Percentiles rank a stretch among this genome's conserved stretches.
Evolutionary conservation across 805 yeast species (phyloP).

Genomic region (Clavispora asparagi): DNA sequence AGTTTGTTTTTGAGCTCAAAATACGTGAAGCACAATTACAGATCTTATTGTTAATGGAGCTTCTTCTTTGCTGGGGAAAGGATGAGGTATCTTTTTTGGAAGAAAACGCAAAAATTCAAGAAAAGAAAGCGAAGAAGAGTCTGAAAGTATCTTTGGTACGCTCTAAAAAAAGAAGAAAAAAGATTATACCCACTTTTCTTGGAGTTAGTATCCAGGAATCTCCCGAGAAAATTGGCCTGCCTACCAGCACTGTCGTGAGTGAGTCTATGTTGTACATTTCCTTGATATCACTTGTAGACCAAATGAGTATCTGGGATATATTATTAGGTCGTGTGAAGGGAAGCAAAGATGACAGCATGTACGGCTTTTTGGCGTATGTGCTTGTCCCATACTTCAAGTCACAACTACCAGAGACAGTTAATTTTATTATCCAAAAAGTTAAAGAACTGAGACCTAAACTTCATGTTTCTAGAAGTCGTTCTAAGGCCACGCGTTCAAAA

Average conservation of each 20-base stretch:
- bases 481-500: constrained; percentile 5
- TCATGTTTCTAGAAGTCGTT: constrained; percentile 22
- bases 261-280: constrained; percentile 16
- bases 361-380: constrained; percentile 48
- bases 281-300: constrained; percentile 45
- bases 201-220: constrained; percentile 30
- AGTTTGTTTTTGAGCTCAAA: constrained; percentile 38
- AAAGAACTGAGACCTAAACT: constrained; percentile 36
- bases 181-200: constrained; percentile 38
- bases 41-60: constrained; percentile 43
- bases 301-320: constrained; percentile 51
- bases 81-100: constrained; percentile 33
- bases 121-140: constrained; percentile 21
- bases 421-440: constrained; percentile 41
- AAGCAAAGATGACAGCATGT: constrained; percentile 34
- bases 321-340: constrained; percentile 29
- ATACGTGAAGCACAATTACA: constrained; percentile 56
- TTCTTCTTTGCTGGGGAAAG: constrained; percentile 28
- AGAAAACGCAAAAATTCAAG: constrained; percentile 21
- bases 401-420: constrained; percentile 43
- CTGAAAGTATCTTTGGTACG: constrained; percentile 19
- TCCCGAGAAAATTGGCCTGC: constrained; percentile 2
- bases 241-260: constrained; percentile 16
- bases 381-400: constrained; percentile 50
- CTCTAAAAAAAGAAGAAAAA: constrained; percentile 14